Base-by-base conservation (phyloP, 768 basidiomycete species). In the Gymnopilus junonius region DNA sequence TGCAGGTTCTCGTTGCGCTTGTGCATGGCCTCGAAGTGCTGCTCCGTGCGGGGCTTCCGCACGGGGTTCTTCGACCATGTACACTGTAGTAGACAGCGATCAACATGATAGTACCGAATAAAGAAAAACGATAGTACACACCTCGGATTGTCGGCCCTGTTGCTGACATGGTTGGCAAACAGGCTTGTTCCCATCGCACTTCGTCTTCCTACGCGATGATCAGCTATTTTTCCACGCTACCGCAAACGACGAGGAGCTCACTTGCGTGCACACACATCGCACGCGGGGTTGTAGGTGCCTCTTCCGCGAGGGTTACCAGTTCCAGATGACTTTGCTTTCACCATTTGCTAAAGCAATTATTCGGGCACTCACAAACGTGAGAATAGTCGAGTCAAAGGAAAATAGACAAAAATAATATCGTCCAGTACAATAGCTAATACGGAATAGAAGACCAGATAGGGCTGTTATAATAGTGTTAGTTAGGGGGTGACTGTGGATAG, bases 141-240 rank as follows among this genome's bases (percentile, higher is more conserved):
- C 81, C 70, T 83, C 81, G 54, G 72, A 72, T 37, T 73, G 68
- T 55, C 81, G 76, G 7, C 80, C 81, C 55, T 74, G 73, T 15
- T 60, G 59, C 32, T 70, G 65, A 68, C 83, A 83, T 20, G 79
- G 75, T 50, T 74, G 71, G 64, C 83, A 84, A 31, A 76, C 68
- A 39, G 83, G 83, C 64, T 78, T 79, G 43, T 67, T 65, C 29
- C 81, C 83, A 64, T 81, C 80, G 70, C 83, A 84, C 67, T 79
- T 82, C 12, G 76, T 79, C 65, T 82, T 83, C 69, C 82, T 83
- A 66, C 29, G 42, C 60, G 34, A 34, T 37, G 29, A 55, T 60
- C 56, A 64, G 29, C 14, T 23, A 59, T 21, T 66, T 67, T 58
- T 55, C 58, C 61, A 70, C 40, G 62, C 8, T 55, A 15, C 29